Percentiles rank a stretch among this genome's conserved stretches.
These are phyloP conservation scores for Quercus lobata DNA, from an alignment of 331 rosid genomes.

Conservation along the genomic window DNA sequence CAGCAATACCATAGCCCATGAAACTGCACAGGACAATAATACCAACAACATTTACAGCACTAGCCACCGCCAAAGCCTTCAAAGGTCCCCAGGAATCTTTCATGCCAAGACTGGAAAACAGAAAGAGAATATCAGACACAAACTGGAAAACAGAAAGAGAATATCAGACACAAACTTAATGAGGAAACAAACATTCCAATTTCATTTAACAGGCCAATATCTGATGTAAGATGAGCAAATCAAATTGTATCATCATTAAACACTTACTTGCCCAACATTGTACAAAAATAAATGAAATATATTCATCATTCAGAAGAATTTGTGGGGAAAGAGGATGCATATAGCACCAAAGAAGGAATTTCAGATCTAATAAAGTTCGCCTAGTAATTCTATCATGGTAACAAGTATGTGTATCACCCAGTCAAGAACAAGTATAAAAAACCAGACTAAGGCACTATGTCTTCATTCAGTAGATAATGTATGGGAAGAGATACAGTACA, in stretches of 20 bases:
- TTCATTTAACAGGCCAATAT: not conserved
- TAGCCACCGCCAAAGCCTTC: conserved; percentile 88
- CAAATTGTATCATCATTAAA: too few relatives aligned
- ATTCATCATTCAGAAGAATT: too few relatives aligned
- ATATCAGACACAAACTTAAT: conserved; percentile 9
- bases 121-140: conserved; percentile 4
- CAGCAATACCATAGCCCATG: conserved; percentile 86
- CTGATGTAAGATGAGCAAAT: too few relatives aligned
- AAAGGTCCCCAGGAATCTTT: conserved; percentile 99
- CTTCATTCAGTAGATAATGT: too few relatives aligned
- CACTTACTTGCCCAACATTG: too few relatives aligned
- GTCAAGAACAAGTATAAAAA: conserved; percentile 4
- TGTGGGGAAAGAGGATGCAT: too few relatives aligned
- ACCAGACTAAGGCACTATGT: not conserved
- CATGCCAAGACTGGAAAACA: conserved; percentile 82
- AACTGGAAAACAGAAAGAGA: conserved; percentile 14
- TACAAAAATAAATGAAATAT: too few relatives aligned
- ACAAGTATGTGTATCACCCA: conserved; percentile 11
- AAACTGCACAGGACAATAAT: conserved; percentile 62
- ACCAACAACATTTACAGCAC: conserved; percentile 61
- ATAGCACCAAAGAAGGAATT: too few relatives aligned
- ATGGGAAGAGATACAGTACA: conserved; percentile 16
- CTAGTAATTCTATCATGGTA: not conserved
- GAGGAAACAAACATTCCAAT: conserved; percentile 3
- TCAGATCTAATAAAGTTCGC: too few relatives aligned